Base-by-base conservation (phyloP, 139 green algal genomes). In the Tetratostichococcus sp. region DNA sequence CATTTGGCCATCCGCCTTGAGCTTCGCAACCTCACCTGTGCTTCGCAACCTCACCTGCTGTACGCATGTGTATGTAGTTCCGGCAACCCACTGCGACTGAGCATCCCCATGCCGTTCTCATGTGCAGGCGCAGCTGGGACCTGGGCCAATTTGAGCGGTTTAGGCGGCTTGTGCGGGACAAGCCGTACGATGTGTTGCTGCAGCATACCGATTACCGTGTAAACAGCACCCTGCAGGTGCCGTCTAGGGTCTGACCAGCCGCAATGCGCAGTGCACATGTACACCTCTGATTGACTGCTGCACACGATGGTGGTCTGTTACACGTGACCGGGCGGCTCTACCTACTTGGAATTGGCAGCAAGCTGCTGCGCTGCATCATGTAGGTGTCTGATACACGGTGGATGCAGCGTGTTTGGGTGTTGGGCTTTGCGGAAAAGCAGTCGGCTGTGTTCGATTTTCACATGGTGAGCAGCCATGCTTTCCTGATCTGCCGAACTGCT, bases 141-240 rank as follows among this genome's bases (percentile, higher is more conserved):
- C 79, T 93, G 23, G 88, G 89, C 6, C 89, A 93, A 76, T 93
- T 93, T 85, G 87, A 93, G 76, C 83, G 87, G 35, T 93, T 93
- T 79, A 74, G 87, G 25, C 80, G 87, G 30, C 79, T 93, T 58
- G 79, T 89, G 68, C 87, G 91, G 75, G 85, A 82, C 2, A 80
- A 86, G 6, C 70, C 71, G 22, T 92, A 88, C 69, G 58, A 33
- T 25, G 69, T 82, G 1, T 76, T 93, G 68, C 76, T 92, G 2
- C 80, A 80, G 73, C 79, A 91, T 35, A 76, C 83, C 8, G 31
- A 79, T 2, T 30, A 39, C 34, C 33, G 76, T 23, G 30, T 85
- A n/a, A 77, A 89, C 19, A 83, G 75, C 58, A 76, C 70, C 8
- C 57, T 92, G 25, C 80, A 88, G 77, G 84, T 91, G 11, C 22